Base-by-base conservation (phyloP, 1,284 basidiomycete species). In the Microbotryomycetes sp. region DNA sequence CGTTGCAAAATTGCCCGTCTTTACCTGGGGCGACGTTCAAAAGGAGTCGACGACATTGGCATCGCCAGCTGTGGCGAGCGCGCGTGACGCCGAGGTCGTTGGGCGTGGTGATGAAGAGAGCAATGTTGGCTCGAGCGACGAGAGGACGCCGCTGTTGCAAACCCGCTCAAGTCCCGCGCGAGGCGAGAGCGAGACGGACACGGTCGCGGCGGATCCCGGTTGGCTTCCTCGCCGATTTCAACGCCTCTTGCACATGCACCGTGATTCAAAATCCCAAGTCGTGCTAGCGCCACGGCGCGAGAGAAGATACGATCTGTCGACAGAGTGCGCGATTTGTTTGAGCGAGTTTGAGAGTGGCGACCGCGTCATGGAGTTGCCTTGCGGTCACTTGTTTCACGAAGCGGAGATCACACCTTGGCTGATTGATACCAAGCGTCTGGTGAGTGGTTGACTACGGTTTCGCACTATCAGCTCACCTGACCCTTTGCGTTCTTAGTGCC, bases 381-480 rank as follows among this genome's bases (percentile, higher is more conserved):
- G 91, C 72, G 86, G 88, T 56, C 91, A 94, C 73, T 84, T 93
- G 58, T 90, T 89, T 75, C 88, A 90, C 75, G 78, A 87, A 57
- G 83, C 85, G 50, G 90, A 93, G 75, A 84, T 93, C 48, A 89
- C 91, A 73, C 82, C 85, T 68, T 96, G 91, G 91, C 77, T 96
- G 61, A 85, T 91, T 62, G 84, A 87, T 65, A 83, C 87, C 75
- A 89, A 91, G 79, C 91, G 93, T 78, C 77, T 91, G 74, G 89
- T 91, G 71, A 72, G 86, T 80, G 24, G 15, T 9, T 24, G n/a
- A 11, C 9, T n/a, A 5, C 23, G 1, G 9, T 21, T 26, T 30
- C 30, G 13, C 4, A n/a, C 9, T 4, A 35, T 9, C 4, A 6
- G 11, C 41, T 6, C 11, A 29, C 4, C 15, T 3, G 4, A 4